phyloP scores from a whole-genome alignment of 768 basidiomycete species.

The Boletus barrowsii region DNA sequence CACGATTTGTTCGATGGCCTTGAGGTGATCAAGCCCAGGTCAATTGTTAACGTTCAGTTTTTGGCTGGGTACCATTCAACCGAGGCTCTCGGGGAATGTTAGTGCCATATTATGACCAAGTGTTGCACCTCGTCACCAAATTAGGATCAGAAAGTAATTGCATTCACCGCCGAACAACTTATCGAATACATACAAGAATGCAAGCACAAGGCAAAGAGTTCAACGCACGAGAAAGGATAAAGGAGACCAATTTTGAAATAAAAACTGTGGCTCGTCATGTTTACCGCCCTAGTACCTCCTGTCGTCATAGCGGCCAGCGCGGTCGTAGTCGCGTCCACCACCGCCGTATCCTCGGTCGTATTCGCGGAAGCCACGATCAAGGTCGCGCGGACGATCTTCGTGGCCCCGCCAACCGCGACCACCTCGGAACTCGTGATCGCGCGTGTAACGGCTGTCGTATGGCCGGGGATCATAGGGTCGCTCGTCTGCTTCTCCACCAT shows the following conservation, averaged over 20 bases:
- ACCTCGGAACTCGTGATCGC: constrained; percentile 57
- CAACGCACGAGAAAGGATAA: not conserved
- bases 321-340: constrained; percentile 37
- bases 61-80: no score
- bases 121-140: not conserved
- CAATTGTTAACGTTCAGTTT: no score
- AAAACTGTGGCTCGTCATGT: not conserved
- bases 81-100: no score
- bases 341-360: constrained; percentile 35
- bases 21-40: no score
- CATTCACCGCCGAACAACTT: constrained; percentile 21
- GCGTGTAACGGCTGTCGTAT: constrained; percentile 83
- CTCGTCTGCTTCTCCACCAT: constrained; percentile 48
- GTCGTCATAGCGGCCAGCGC: constrained; percentile 42
- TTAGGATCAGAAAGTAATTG: constrained; percentile 5
- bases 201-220: not conserved
- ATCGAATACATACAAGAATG: constrained; percentile 23
- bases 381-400: constrained; percentile 32
- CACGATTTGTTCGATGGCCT: no score
- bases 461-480: constrained; percentile 91
- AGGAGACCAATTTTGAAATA: not conserved
- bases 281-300: constrained; percentile 37
- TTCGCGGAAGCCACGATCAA: constrained; percentile 40
- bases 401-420: constrained; percentile 24
- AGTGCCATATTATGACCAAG: no score